Base-by-base conservation (phyloP, 164 flowering plant species). In the Stephania cephalantha region DNA sequence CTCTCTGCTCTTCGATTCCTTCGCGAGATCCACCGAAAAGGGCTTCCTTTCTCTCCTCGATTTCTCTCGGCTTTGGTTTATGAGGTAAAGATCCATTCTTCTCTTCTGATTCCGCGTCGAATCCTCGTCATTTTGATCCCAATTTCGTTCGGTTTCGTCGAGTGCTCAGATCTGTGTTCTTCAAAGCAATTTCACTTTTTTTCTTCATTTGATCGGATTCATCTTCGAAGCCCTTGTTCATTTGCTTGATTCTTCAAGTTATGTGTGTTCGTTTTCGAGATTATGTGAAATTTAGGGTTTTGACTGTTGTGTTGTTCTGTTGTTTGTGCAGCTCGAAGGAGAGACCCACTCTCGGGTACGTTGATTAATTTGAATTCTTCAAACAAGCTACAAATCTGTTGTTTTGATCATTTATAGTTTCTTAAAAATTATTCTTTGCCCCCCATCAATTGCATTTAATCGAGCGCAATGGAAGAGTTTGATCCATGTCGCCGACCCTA, bases 261-360 rank as follows among this genome's bases (percentile, higher is more conserved):
- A 35, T 35, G 42, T 12, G 58, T 48, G 10, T 45, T 3, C 25
- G 18, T 48, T 71, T 20, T 71, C 7, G 5, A 25, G 15, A 48
- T 4, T 48, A 2, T 52, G 7, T 18, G 18, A 10, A 15, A 3
- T 1, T 42, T 35, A 35, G 25, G 15, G 29, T 52, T 18, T 13
- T 66, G 2, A 13, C 5, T 44, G 13, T 6, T 74, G n/a, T 46
- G 4, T 52, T 68, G 44, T 73, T 48, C 69, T 48, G 48, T 70
- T 31, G 15, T 70, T 48, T 70, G 72, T 84, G 86, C 94, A 95
- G 98, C 98, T 95, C 98, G 86, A 95, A 95, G 97, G 98, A 95
- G 98, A 95, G 75, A 85, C 98, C 98, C 93, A 90, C 95, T 90
- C 97, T 95, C 20, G 98, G 98, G 98, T 93, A 88, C 78, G 83